Percentiles rank a stretch among this genome's conserved stretches.
Conservation (phyloP, 352 stramenopile genomes). For the Globisporangium paddicum region DNA sequence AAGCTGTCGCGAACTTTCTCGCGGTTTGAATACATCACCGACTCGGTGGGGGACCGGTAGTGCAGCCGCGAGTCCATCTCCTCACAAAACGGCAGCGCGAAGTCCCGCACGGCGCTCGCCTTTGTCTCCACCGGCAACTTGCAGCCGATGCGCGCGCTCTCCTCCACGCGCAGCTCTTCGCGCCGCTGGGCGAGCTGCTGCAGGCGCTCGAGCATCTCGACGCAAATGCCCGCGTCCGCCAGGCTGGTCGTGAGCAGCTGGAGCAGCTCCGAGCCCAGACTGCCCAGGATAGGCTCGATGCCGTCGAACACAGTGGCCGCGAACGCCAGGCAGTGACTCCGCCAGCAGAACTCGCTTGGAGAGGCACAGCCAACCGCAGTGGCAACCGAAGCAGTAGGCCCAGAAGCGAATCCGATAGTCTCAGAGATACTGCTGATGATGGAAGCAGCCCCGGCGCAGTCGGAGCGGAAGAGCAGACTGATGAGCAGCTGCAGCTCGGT, state of each 20-base stretch:
- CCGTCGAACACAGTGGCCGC: slow-evolving; percentile 30
- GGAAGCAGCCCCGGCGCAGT: too few species aligned
- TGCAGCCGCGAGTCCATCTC: slow-evolving; percentile 64
- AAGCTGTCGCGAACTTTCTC: slow-evolving; percentile 66
- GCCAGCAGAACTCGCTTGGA: slow-evolving; percentile 43
- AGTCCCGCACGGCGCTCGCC: slow-evolving; percentile 43
- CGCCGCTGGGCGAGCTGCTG: slow-evolving; percentile 20
- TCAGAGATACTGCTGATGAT: neutral
- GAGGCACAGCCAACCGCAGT: neutral
- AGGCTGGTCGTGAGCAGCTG: slow-evolving; percentile 20
- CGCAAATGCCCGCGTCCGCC: slow-evolving; percentile 22
- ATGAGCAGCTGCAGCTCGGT: slow-evolving; percentile 38
- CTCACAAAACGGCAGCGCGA: slow-evolving; percentile 61
- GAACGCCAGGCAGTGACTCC: slow-evolving; percentile 31
- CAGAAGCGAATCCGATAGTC: neutral
- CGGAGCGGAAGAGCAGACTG: slow-evolving; percentile 26
- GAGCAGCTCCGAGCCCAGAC: slow-evolving; percentile 32
- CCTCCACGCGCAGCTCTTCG: slow-evolving; percentile 43
- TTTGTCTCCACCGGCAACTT: slow-evolving; percentile 51
- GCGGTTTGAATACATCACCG: slow-evolving; percentile 55
- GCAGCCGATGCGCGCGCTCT: slow-evolving; percentile 49
- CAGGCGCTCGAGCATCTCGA: slow-evolving; percentile 24
- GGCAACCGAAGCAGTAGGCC: neutral
- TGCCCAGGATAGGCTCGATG: slow-evolving; percentile 25
- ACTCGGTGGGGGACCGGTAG: slow-evolving; percentile 47